Conservation (phyloP, 192 early-diverging fungal species). For the Pilaira anomala region DNA sequence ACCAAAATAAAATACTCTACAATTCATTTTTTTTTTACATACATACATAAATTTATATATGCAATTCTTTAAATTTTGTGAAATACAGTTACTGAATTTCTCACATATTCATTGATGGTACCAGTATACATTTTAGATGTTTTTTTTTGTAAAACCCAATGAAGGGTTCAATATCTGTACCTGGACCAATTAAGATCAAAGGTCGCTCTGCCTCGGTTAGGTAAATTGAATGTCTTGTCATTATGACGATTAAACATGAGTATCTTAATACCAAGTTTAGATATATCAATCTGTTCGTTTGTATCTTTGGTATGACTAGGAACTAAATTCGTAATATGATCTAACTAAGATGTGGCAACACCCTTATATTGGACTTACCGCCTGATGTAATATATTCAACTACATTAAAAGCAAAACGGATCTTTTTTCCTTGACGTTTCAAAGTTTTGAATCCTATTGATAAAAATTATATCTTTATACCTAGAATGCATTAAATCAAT, state of each 20-base stretch:
- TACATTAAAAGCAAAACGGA: constrained; percentile 87
- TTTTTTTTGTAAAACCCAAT: constrained; percentile 84
- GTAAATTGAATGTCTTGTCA: constrained; percentile 65
- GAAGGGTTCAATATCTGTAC: constrained; percentile 95
- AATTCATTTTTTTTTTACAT: too few species aligned
- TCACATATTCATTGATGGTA: too few species aligned
- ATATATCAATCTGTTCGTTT: background rate
- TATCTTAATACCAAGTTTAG: constrained; percentile 5
- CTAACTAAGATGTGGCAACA: constrained; percentile 82
- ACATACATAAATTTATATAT: too few species aligned
- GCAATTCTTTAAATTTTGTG: too few species aligned
- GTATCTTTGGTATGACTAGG: background rate
- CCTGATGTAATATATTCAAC: constrained; percentile 63
- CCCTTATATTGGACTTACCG: constrained; percentile 41
- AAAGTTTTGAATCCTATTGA: too few species aligned
- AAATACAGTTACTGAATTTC: too few species aligned
- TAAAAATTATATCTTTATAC: too few species aligned
- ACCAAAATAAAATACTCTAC: too few species aligned
- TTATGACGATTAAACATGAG: constrained; percentile 58
- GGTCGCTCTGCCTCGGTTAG: constrained; percentile 55
- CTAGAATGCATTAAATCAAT: too few species aligned
- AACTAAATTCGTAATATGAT: constrained; percentile 51
- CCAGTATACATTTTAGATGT: too few species aligned
- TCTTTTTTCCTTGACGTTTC: constrained; percentile 38
- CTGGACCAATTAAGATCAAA: constrained; percentile 86